Conservation (phyloP, 2,329 filamentous ascomycete genomes). For the Monosporascus sp. region DNA sequence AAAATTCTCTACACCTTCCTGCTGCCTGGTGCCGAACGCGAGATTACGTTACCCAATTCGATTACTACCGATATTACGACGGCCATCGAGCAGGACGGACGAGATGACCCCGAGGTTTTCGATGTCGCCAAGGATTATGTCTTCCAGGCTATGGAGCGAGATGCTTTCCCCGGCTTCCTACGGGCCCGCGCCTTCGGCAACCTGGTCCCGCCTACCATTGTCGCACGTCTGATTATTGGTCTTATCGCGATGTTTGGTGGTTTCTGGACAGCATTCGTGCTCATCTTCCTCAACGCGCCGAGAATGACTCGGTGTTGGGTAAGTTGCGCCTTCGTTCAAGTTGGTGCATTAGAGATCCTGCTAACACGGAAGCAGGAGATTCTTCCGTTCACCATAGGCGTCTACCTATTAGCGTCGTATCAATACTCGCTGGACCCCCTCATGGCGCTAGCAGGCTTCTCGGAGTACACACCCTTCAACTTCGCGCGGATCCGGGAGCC, state of each 20-base stretch:
- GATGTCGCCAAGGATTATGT: slow-evolving; percentile 98
- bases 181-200: slow-evolving; percentile 94
- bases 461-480: slow-evolving; percentile 94
- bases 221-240: slow-evolving; percentile 80
- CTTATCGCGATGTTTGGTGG: slow-evolving; percentile 83
- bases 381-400: slow-evolving; percentile 83
- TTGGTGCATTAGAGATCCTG: background rate
- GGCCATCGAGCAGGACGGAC: slow-evolving; percentile 82
- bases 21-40: slow-evolving; percentile 88
- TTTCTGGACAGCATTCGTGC: slow-evolving; percentile 89
- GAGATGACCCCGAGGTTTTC: slow-evolving; percentile 96
- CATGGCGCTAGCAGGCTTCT: slow-evolving; percentile 81
- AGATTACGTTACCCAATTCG: slow-evolving; percentile 85
- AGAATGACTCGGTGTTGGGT: slow-evolving; percentile 79
- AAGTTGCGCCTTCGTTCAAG: slow-evolving; percentile 32
- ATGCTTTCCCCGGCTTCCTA: slow-evolving; percentile 97
- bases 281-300: slow-evolving; percentile 83
- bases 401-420: slow-evolving; percentile 85
- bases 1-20: slow-evolving; percentile 99
- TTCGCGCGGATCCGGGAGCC: slow-evolving; percentile 86
- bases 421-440: slow-evolving; percentile 94
- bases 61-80: slow-evolving; percentile 83
- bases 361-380: slow-evolving; percentile 47
- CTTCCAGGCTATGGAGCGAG: slow-evolving; percentile 98
- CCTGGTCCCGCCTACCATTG: slow-evolving; percentile 83